Percentiles rank a stretch among this genome's conserved stretches.
Conservation (phyloP, 495 filamentous ascomycete species). For the Xylaria longipes region DNA sequence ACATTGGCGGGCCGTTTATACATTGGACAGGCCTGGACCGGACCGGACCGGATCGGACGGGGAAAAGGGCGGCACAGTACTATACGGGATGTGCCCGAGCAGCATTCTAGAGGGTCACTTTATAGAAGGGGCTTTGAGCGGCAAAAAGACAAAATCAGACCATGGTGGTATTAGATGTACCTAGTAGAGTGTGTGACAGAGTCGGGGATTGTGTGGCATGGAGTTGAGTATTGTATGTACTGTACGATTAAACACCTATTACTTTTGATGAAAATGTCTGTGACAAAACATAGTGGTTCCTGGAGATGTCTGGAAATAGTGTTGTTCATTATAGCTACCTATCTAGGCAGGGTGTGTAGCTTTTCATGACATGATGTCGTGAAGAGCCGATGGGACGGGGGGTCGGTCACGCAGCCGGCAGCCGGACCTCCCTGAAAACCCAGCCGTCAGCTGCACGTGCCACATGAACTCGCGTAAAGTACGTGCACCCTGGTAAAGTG, state of each 20-base stretch:
- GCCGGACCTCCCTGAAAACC: neutral
- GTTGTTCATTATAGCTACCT: neutral
- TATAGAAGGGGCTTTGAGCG: constrained; percentile 12
- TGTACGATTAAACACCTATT: constrained; percentile 8
- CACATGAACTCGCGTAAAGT: constrained; percentile 29
- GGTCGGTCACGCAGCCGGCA: no score
- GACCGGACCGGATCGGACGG: constrained; percentile 9
- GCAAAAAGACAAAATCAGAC: neutral
- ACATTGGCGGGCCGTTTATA: neutral
- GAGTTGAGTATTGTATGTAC: neutral
- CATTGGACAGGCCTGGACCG: neutral
- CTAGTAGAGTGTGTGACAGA: neutral
- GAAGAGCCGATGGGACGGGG: no score
- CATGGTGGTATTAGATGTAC: neutral
- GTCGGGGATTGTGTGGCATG: neutral
- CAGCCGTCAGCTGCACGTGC: constrained; percentile 13
- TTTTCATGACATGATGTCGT: neutral
- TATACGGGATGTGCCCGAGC: neutral
- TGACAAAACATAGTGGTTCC: neutral
- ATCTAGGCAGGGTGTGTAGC: neutral
- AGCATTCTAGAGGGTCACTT: constrained; percentile 20
- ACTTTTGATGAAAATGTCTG: neutral
- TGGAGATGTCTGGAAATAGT: neutral
- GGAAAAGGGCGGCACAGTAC: neutral
- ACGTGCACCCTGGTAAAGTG: constrained; percentile 6